These are phyloP conservation scores for Croton laevigatus DNA, from an alignment of 441 rosid species.

Conservation along the genomic window DNA sequence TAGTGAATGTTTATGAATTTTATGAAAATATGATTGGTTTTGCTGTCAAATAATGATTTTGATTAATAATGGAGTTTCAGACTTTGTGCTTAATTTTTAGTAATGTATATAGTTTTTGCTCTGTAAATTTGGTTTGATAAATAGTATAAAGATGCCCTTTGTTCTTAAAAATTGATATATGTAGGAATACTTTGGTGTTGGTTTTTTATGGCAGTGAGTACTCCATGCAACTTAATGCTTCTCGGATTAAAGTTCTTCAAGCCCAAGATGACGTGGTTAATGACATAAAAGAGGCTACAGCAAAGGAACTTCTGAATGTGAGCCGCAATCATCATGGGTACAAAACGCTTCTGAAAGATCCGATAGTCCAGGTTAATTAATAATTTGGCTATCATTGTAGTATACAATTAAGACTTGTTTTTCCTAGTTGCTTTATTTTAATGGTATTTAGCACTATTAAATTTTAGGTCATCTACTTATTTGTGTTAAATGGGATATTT, in stretches of 20 bases:
- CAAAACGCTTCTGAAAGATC: constrained; percentile 60
- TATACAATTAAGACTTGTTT: too few species aligned
- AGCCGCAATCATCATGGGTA: constrained; percentile 60
- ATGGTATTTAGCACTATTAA: too few species aligned
- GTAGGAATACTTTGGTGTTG: neutral
- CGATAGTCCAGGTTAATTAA: constrained; percentile 73
- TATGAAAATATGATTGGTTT: neutral
- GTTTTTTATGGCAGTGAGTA: constrained; percentile 57
- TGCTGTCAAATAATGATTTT: neutral
- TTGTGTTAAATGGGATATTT: too few species aligned
- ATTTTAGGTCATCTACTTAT: too few species aligned
- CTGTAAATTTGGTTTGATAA: constrained; percentile 4
- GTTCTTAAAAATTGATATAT: too few species aligned
- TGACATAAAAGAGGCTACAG: constrained; percentile 74
- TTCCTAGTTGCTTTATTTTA: too few species aligned
- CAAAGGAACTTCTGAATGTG: constrained; percentile 68
- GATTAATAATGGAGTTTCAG: neutral
- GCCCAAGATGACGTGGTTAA: constrained; percentile 91
- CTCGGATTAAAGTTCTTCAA: constrained; percentile 88
- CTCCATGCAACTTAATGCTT: constrained; percentile 96
- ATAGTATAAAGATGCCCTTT: neutral
- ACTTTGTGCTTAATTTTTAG: neutral
- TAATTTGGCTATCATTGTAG: neutral
- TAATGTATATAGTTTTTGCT: neutral
- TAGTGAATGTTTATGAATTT: neutral